phyloP scores from a whole-genome alignment of 805 yeast species.

The Hanseniaspora meyeri region DNA sequence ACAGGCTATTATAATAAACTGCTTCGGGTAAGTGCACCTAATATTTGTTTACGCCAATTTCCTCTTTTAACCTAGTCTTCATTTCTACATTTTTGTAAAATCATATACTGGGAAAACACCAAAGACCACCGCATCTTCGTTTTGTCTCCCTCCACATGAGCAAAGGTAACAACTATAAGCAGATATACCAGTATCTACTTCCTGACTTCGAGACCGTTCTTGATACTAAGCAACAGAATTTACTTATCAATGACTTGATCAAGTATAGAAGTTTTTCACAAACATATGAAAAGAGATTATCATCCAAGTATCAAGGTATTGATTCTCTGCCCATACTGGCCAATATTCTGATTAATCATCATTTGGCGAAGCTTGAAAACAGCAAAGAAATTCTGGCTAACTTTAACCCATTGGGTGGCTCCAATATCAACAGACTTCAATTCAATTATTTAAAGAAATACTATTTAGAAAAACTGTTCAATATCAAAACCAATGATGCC shows the following conservation, averaged over 20 bases:
- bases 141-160: not conserved
- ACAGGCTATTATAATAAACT: not conserved
- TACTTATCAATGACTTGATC: not conserved
- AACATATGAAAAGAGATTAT: not conserved
- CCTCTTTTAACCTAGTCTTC: too few species aligned
- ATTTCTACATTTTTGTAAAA: not conserved
- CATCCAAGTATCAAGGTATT: not conserved
- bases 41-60: too few species aligned
- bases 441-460: slow-evolving; percentile 4
- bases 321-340: slow-evolving; percentile 4
- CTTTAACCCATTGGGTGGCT: not conserved
- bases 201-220: slow-evolving; percentile 2
- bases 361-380: not conserved
- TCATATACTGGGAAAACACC: not conserved
- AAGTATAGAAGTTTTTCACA: not conserved
- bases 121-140: not conserved
- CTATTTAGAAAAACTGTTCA: not conserved
- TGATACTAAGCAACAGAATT: not conserved
- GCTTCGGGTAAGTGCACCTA: not conserved
- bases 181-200: not conserved
- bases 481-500: not conserved
- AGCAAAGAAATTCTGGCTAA: not conserved
- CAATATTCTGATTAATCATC: not conserved
- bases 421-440: not conserved
- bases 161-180: not conserved